Base-by-base conservation (phyloP, 345 rosid species). In the Camelina laxa region DNA sequence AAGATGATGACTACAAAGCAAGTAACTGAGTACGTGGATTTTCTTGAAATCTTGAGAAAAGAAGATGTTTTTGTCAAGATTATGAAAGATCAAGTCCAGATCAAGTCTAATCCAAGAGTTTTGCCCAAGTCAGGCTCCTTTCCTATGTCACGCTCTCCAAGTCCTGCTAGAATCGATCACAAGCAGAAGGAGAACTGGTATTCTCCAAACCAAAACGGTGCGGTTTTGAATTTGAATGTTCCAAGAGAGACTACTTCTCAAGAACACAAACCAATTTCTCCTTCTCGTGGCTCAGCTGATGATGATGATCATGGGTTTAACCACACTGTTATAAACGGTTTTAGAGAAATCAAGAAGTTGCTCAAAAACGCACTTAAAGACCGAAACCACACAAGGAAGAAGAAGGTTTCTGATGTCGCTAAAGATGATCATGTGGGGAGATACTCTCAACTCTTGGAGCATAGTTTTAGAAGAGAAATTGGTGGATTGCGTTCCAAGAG, bases 111-210 rank as follows among this genome's bases (percentile, higher is more conserved):
- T 75, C 73, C 80, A 31, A 76, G 61, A 48, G 84, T 75, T 51
- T 75, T 95, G 49, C 83, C 75, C 14, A 92, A 85, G 76, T 90
- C 97, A 58, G 90, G 86, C n/a, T 92, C 97, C 44, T 95, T 90
- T 89, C 97, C 99, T 4, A 42, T 82, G 11, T 51, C 85, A 22
- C 77, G 76, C 55, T 74, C 76, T 41, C 80, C 86, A 3, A 68
- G 75, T 35, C 87, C 91, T 10, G 84, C 82, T 76, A 87, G 83
- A 30, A 85, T 95, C 33, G 84, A 89, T 56, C 87, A 89, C 79
- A 95, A 95, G 86, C 84, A 74, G 79, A 82, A 64, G 20, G 99
- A 95, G 77, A 66, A 75, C 72, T 90, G 97, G 99, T 82, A 82
- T 60, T 77, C 69, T 63, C 83, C 73, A 1, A 87, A 75, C 47